Conservation (phyloP, 2,329 filamentous ascomycete genomes). For the Cryphonectria radicalis region DNA sequence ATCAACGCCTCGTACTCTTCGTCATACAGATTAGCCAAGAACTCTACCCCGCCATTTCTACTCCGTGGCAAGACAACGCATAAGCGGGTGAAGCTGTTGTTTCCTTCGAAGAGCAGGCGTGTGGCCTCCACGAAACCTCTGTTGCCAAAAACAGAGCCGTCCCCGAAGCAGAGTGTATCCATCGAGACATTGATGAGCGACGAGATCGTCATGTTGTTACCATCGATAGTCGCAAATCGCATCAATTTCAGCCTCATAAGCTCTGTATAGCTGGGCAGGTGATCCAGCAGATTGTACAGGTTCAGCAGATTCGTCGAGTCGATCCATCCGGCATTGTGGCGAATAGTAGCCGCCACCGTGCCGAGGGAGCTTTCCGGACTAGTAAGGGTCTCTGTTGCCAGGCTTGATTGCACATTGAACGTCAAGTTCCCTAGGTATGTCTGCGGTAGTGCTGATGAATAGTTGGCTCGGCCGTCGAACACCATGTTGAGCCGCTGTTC, state of each 20-base stretch:
- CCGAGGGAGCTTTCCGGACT: slow-evolving; percentile 13
- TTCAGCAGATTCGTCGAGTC: slow-evolving; percentile 18
- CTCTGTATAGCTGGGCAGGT: slow-evolving; percentile 20
- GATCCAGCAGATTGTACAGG: slow-evolving; percentile 20
- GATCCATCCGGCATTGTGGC: not conserved
- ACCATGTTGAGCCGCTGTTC: slow-evolving; percentile 11
- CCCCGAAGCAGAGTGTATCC: slow-evolving; percentile 23
- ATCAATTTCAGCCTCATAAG: slow-evolving; percentile 9
- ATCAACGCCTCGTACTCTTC: slow-evolving; percentile 29
- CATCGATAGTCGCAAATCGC: slow-evolving; percentile 6
- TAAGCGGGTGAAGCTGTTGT: slow-evolving; percentile 15
- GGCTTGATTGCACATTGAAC: slow-evolving; percentile 3
- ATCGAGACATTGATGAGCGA: slow-evolving; percentile 21
- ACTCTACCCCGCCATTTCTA: slow-evolving; percentile 28
- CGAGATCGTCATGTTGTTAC: slow-evolving; percentile 21
- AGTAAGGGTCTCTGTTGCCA: slow-evolving; percentile 18
- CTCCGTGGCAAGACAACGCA: slow-evolving; percentile 28
- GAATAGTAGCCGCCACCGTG: slow-evolving; percentile 23
- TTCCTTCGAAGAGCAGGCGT: slow-evolving; percentile 22
- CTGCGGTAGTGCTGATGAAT: slow-evolving; percentile 21
- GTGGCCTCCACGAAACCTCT: slow-evolving; percentile 25
- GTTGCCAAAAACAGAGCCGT: slow-evolving; percentile 21
- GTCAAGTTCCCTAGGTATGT: slow-evolving; percentile 30
- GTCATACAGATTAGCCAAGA: slow-evolving; percentile 28
- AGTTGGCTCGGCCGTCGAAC: slow-evolving; percentile 25